Evolutionary conservation across 768 basidiomycete genomes (phyloP), one percentile per base, ranked within the genome.

Genomic region (Mycena latifolia): DNA sequence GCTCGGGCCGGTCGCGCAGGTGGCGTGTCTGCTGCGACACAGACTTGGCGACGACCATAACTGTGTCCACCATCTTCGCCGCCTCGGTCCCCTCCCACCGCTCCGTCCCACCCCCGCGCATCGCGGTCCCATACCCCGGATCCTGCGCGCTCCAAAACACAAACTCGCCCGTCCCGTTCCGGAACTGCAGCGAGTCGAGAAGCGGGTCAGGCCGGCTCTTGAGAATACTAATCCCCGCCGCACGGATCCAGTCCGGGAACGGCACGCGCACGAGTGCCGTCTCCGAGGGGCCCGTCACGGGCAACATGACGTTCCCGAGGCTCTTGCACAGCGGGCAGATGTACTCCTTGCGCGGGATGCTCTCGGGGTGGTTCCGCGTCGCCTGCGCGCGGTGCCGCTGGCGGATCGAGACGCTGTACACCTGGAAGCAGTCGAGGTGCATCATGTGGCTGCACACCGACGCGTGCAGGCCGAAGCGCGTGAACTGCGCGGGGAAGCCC

Each of bases 251-350:
- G 71, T 96, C 94, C 0, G 93, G 83, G 75, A 98, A 93, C 0
- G 91, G 85, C 0, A 87, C 78, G 5, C 77, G 79, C 63, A 87
- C 92, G 56, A 89, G 83, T 25, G 83, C 76, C 37, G 80, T 84
- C n/a, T 69, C 70, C 14, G 83, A 76, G 0, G 89, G 82, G 15
- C 82, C 81, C 6, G 86, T 82, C 20, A 96, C 90, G 0, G 98
- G 98, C 0, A 99, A 84, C 45, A 99, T 91, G 31, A 95, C 89
- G 76, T 99, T 99, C 4, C 97, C 96, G 8, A 98, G 82, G 71
- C 94, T 95, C 79, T 99, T 99, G 83, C 98, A 99, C 5, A 99
- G 81, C 1, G 98, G 98, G 71, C 98, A 99, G 51, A 98, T 93
- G 79, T 91, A 99, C 73, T 99, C 98, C 70, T 92, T 92, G 43